Base-by-base conservation (phyloP, 2,329 filamentous ascomycete species). In the Phaeoacremonium minimum region DNA sequence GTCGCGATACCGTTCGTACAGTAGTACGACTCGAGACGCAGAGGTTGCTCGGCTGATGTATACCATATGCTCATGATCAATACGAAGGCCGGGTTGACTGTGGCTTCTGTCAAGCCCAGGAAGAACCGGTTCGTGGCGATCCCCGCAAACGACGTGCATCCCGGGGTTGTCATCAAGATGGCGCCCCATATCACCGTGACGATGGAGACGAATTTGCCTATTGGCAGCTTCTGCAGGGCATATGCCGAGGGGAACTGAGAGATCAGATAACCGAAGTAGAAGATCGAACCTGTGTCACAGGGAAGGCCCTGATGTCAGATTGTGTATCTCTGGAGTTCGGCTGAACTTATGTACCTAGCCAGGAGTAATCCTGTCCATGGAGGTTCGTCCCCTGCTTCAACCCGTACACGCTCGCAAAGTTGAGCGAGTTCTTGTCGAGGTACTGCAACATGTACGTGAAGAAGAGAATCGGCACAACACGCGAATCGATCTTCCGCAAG, bases 61-160 rank as follows among this genome's bases (percentile, higher is more conserved):
- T 53, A 55, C 73, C 75, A 80, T 71, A 77, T 77, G 14, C 64
- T 64, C 1, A 73, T 78, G 30, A 79, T 71, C 5, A 78, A 53
- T 55, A 77, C 72, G 40, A 77, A 72, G 0, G 67, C 70, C 2
- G 78, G 79, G 46, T 79, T 75, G 3, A 71, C 61, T 36, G 69
- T 72, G 1, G 76, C 72, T 53, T 80, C 77, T 4, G 71, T 68
- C 4, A 74, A 64, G 18, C 76, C 77, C 4, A 74, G 67, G 5
- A 81, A 60, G 17, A 73, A 73, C 30, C 77, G 69, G 30, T 80
- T 65, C 4, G 66, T 64, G n/a, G 72, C 72, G 12, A 81, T 64
- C 1, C 71, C 69, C 3, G 60, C 58, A 44, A 79, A 80, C 41
- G 69, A 73, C 30, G 65, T 67, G 46, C 71, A 75, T 26, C 67